These are phyloP conservation scores for Elsinoe fawcettii DNA, from an alignment of 2,329 filamentous ascomycete species.

Conservation along the genomic window DNA sequence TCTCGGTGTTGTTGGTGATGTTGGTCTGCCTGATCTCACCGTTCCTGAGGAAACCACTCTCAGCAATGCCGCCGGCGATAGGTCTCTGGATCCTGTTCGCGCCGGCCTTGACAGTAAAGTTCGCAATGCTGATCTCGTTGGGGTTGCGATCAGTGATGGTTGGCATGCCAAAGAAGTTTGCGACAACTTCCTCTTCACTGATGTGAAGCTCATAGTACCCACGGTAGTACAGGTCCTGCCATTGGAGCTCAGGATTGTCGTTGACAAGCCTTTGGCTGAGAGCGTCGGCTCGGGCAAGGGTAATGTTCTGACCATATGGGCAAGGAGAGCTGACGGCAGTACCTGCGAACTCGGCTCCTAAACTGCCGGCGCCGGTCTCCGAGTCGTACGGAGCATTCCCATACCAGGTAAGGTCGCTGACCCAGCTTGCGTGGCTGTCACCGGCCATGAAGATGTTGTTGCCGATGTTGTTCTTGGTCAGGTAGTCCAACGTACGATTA, in stretches of 20 bases:
- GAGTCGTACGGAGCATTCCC: conserved; percentile 27
- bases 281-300: conserved; percentile 45
- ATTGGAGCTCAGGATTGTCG: conserved; percentile 58
- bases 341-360: conserved; percentile 51
- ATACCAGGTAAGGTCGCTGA: conserved; percentile 39
- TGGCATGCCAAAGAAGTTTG: conserved; percentile 57
- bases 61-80: conserved; percentile 43
- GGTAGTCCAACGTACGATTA: conserved; percentile 60
- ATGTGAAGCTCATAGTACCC: conserved; percentile 63
- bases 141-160: conserved; percentile 52
- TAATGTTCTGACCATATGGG: conserved; percentile 53
- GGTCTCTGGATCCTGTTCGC: conserved; percentile 51
- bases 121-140: conserved; percentile 59
- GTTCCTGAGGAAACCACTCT: conserved; percentile 51
- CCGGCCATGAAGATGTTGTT: conserved; percentile 69
- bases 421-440: conserved; percentile 60
- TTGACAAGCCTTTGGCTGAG: conserved; percentile 38
- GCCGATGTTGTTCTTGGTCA: conserved; percentile 59
- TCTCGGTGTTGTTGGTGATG: conserved; percentile 30
- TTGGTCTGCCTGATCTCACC: conserved; percentile 34
- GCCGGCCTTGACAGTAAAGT: conserved; percentile 59
- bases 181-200: conserved; percentile 49
- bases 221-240: conserved; percentile 66
- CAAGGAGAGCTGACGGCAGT: conserved; percentile 57
- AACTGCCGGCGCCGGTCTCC: conserved; percentile 33